Conservation (phyloP, 495 filamentous ascomycete species). For the Neurospora sp. region DNA sequence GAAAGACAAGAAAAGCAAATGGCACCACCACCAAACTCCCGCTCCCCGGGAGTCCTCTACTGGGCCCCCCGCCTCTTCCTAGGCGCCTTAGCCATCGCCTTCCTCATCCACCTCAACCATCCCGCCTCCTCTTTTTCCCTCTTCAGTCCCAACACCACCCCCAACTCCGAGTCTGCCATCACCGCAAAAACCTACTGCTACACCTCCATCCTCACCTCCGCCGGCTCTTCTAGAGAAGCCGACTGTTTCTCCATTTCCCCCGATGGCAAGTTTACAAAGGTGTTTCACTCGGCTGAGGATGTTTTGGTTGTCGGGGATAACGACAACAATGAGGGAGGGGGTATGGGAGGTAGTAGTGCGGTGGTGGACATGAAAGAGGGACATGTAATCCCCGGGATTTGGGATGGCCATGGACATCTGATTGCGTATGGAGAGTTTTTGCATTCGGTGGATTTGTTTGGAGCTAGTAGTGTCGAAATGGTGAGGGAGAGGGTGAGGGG, state of each 20-base stretch:
- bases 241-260: constrained; percentile 36
- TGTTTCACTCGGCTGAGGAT: constrained; percentile 12
- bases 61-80: constrained; percentile 16
- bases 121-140: constrained; percentile 10
- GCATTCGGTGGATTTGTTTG: constrained; percentile 50
- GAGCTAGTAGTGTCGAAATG: constrained; percentile 37
- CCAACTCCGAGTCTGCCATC: neutral
- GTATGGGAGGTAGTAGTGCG: neutral
- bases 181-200: constrained; percentile 29
- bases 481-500: constrained; percentile 33
- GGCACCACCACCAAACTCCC: neutral
- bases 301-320: neutral
- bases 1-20: neutral
- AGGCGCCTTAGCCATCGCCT: constrained; percentile 12
- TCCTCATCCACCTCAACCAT: constrained; percentile 3
- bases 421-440: constrained; percentile 55
- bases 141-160: neutral
- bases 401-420: constrained; percentile 58
- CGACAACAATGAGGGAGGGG: neutral
- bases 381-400: constrained; percentile 48
- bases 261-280: constrained; percentile 21
- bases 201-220: constrained; percentile 11
- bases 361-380: constrained; percentile 16
- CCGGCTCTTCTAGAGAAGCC: constrained; percentile 9
- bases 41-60: neutral